Percentiles rank a stretch among this genome's conserved stretches.
phyloP scores from a whole-genome alignment of 805 yeast genomes.

The Metschnikowia santaceciliae region DNA sequence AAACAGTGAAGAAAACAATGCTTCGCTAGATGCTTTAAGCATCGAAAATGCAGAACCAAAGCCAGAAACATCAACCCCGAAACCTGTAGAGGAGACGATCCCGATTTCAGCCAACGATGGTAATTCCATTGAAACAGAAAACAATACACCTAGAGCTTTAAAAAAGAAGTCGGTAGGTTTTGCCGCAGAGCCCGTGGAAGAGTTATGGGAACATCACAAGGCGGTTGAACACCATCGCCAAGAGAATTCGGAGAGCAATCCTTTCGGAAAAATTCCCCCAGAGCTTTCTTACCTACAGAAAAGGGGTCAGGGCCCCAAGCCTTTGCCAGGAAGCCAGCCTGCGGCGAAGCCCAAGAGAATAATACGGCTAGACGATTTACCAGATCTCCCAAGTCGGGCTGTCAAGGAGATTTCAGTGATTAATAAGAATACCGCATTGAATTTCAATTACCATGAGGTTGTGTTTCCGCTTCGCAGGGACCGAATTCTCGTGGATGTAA shows the following conservation, averaged over 20 bases:
- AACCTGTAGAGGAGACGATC: too few species aligned
- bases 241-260: slow-evolving; percentile 25
- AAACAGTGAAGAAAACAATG: neutral
- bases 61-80: neutral
- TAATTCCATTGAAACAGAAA: neutral
- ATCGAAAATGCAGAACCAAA: neutral
- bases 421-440: slow-evolving; percentile 43
- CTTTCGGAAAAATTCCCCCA: slow-evolving; percentile 40
- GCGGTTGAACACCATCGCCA: slow-evolving; percentile 25
- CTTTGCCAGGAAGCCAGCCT: slow-evolving; percentile 15
- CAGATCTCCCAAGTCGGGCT: slow-evolving; percentile 39
- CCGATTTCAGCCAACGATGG: neutral
- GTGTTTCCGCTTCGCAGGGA: slow-evolving; percentile 46
- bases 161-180: slow-evolving; percentile 28
- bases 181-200: slow-evolving; percentile 36
- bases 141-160: neutral
- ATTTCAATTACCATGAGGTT: slow-evolving; percentile 50
- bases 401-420: slow-evolving; percentile 45
- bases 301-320: slow-evolving; percentile 26
- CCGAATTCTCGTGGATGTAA: slow-evolving; percentile 54
- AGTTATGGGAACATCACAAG: slow-evolving; percentile 32
- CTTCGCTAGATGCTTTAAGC: neutral
- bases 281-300: slow-evolving; percentile 37
- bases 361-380: slow-evolving; percentile 42
- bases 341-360: slow-evolving; percentile 6